These are phyloP conservation scores for Parachlorella kessleri DNA, from an alignment of 139 green algal genomes.

Conservation along the genomic window DNA sequence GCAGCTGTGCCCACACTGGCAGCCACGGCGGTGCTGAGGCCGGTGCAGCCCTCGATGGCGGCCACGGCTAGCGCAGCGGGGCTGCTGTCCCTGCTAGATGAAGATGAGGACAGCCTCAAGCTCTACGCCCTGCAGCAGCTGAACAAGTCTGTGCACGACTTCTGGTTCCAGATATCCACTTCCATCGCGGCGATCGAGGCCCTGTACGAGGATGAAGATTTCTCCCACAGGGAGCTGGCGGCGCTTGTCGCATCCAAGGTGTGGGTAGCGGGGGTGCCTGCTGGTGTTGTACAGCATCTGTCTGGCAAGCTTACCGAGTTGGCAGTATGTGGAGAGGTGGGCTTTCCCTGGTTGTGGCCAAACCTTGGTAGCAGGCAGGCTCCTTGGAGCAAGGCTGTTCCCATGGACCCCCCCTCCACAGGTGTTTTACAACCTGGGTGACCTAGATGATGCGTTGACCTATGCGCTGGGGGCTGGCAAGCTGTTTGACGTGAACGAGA, in stretches of 20 bases:
- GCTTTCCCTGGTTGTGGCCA: not conserved
- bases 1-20: constrained; percentile 2
- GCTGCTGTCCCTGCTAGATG: constrained; percentile 88
- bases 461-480: constrained; percentile 93
- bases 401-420: constrained; percentile 54
- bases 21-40: constrained; percentile 9
- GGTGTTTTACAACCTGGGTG: constrained; percentile 99
- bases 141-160: constrained; percentile 76
- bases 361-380: too few relatives aligned
- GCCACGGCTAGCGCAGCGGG: constrained; percentile 56
- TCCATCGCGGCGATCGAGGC: constrained; percentile 89
- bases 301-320: too few relatives aligned
- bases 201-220: constrained; percentile 96
- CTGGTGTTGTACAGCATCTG: too few relatives aligned
- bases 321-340: not conserved
- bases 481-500: constrained; percentile 93
- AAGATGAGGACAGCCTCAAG: constrained; percentile 83
- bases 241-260: constrained; percentile 98
- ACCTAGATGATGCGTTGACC: constrained; percentile 93
- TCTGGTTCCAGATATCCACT: constrained; percentile 91
- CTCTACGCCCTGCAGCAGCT: constrained; percentile 77
- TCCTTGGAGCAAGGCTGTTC: too few relatives aligned
- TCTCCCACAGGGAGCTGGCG: constrained; percentile 88
- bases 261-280: too few relatives aligned
- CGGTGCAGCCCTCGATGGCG: constrained; percentile 3